Conservation (phyloP, 371 early-diverging fungal species). For the Mucor velutinosus region DNA sequence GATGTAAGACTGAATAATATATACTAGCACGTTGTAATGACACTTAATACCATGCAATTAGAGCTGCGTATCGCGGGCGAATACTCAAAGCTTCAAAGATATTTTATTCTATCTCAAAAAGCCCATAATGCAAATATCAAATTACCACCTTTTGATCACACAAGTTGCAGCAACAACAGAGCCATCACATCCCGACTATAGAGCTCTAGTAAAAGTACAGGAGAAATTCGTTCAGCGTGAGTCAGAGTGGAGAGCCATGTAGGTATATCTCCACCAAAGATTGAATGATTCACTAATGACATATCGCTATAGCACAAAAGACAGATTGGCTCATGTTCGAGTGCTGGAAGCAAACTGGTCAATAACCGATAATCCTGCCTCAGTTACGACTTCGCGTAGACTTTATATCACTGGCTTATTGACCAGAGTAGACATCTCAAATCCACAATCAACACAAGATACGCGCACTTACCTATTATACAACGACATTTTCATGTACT, state of each 20-base stretch:
- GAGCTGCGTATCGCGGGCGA: not conserved
- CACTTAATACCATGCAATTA: not conserved
- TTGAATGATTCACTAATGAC: not conserved
- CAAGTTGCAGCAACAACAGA: slow-evolving; percentile 16
- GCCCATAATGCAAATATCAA: slow-evolving; percentile 9
- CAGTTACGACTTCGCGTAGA: slow-evolving; percentile 17
- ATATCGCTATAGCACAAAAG: slow-evolving; percentile 13
- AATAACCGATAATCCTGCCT: slow-evolving; percentile 16
- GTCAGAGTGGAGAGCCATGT: slow-evolving; percentile 13
- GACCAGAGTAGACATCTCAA: slow-evolving; percentile 12
- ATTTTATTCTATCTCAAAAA: slow-evolving; percentile 18
- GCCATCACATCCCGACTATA: slow-evolving; percentile 23
- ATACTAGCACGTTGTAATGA: not conserved
- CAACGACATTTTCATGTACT: slow-evolving; percentile 20
- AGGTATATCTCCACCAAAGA: not conserved
- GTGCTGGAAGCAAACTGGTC: slow-evolving; percentile 16
- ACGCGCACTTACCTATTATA: slow-evolving; percentile 22
- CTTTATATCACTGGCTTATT: slow-evolving; percentile 12
- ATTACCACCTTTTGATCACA: slow-evolving; percentile 3
- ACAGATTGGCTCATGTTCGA: slow-evolving; percentile 20
- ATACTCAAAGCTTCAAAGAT: slow-evolving; percentile 1
- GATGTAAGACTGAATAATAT: slow-evolving; percentile 15
- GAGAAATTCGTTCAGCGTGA: slow-evolving; percentile 15
- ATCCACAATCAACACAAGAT: slow-evolving; percentile 16
- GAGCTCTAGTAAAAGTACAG: not conserved